Evolutionary conservation across 805 yeast species (phyloP).

Genomic region (Kuraishia piskuri): DNA sequence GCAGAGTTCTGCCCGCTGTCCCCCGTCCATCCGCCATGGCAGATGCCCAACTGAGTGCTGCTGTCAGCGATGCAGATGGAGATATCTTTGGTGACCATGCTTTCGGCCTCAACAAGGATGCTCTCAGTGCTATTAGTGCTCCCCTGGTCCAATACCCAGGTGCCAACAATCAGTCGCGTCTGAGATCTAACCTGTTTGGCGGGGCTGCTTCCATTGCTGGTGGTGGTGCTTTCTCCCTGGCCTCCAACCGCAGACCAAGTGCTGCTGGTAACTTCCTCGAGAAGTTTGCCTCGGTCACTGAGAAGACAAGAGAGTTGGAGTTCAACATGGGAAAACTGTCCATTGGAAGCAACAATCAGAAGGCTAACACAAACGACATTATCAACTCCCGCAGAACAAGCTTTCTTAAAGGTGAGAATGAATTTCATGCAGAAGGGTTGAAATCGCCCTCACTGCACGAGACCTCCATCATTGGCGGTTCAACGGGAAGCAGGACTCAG

Average conservation of each 20-base stretch:
- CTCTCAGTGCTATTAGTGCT: conserved; percentile 38
- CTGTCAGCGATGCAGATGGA: conserved; percentile 33
- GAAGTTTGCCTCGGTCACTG: conserved; percentile 58
- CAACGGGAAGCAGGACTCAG: conserved; percentile 31
- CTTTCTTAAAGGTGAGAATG: conserved; percentile 26
- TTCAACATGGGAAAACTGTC: conserved; percentile 33
- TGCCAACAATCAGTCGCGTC: conserved; percentile 15
- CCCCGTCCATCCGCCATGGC: conserved; percentile 19
- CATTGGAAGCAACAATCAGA: conserved; percentile 15
- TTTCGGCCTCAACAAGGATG: conserved; percentile 35
- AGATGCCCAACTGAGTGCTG: conserved; percentile 20
- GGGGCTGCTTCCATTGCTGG: conserved; percentile 52
- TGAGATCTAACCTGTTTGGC: conserved; percentile 34
- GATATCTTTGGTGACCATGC: conserved; percentile 26
- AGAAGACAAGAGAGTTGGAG: conserved; percentile 62
- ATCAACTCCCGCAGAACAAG: conserved; percentile 45
- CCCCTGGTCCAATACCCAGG: conserved; percentile 26
- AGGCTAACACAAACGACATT: conserved; percentile 21
- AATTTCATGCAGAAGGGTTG: neutral
- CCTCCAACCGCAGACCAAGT: conserved; percentile 12
- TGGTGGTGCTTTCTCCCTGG: conserved; percentile 24
- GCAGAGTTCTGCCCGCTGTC: conserved; percentile 5
- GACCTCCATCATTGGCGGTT: conserved; percentile 39
- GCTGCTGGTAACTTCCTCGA: conserved; percentile 42
- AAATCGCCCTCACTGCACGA: conserved; percentile 14